Evolutionary conservation across 176 grass and related monocot genomes (phyloP), one percentile per base, ranked within the genome.

Genomic region (Musa itinerans): DNA sequence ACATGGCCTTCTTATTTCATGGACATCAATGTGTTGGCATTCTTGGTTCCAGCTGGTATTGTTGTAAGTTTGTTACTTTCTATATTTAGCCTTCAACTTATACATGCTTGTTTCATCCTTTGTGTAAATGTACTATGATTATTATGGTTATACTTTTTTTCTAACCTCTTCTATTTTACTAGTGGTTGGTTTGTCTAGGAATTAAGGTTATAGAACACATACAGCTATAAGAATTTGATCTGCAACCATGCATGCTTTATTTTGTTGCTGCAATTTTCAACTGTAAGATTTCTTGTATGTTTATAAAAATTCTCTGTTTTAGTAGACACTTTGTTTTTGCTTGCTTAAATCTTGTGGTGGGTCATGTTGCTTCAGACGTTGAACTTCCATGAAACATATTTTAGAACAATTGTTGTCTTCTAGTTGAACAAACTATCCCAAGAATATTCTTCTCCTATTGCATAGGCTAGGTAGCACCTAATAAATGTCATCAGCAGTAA

Each of bases 1-100:
- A 99, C 96, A 50, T 99, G 96, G 96, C 96, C 96, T 56, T 99
- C 96, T 59, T 99, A 99, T 86, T 99, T 99, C 69, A 99, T 99
- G 96, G 96, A 99, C 77, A 99, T 99, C 70, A 99, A 99, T 79
- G 89, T 92, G 74, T 82, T 99, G 68, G 91, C 91, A 79, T 99
- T 99, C 83, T 86, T 99, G 72, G 76, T 99, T 87, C 96, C 96
- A 73, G 91, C 96, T 73, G 96, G 96, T 63, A 92, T 99, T 64
- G 83, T 99, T 78, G 96, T 99, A 92, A 99, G 96, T 57, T 76
- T 22, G 72, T 21, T 58, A 19, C 78, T 72, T 82, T 75, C 15
- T 71, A 80, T 78, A 53, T 19, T 25, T 74, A 29, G 29, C 53
- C 25, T 74, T 25, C 23, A 24, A 74, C 17, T 24, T 22, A 53